Evolutionary conservation across 768 basidiomycete genomes (phyloP), one percentile per base, ranked within the genome.

Genomic region (Tylopilus plumbeoviolaceoides): DNA sequence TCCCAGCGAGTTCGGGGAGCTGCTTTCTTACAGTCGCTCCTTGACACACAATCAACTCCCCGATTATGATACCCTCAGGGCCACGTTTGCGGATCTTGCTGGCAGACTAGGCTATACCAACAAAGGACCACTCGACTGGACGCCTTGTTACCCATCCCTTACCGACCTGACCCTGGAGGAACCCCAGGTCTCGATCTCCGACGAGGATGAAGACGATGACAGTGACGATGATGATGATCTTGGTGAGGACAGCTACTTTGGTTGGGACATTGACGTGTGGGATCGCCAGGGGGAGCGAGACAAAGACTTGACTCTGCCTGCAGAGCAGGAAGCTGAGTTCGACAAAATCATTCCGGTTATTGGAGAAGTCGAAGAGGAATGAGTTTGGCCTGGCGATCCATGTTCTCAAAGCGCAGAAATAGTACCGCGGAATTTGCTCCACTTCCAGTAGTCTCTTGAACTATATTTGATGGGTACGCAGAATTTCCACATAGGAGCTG

Each of bases 101-200:
- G 5, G 38, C 15, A 36, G 14, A 38, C 3, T 38, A n/a, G 43
- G 50, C 33, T 30, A 11, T 28, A 28, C 35, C 15, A 9, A 28
- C 18, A 7, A 30, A n/a, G 43, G 43, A n/a, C 50, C 50, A 20
- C 42, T 51, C 12, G 50, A 51, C 43, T 51, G 50, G 50, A 51
- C 50, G 12, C 50, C 50, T 25, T 51, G 50, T 15, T 42, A 33
- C 27, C 50, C 50, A 2, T 3, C 17, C 7, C 10, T 3, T 21
- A 17, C 43, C 25, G 11, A 9, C 25, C 10, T 36, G 35, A 18
- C 14, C 6, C 18, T 44, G 27, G 35, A 51, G 5, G 50, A 51
- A 12, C 43, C 50, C 5, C 10, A 9, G 11, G 25, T 51, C 25
- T 30, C 25, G 8, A 44, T 51, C 18, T n/a, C 43, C 11, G 43